Evolutionary conservation across 805 yeast species (phyloP), one percentile per base, ranked within the genome.

Genomic region (Metschnikowia santaceciliae): DNA sequence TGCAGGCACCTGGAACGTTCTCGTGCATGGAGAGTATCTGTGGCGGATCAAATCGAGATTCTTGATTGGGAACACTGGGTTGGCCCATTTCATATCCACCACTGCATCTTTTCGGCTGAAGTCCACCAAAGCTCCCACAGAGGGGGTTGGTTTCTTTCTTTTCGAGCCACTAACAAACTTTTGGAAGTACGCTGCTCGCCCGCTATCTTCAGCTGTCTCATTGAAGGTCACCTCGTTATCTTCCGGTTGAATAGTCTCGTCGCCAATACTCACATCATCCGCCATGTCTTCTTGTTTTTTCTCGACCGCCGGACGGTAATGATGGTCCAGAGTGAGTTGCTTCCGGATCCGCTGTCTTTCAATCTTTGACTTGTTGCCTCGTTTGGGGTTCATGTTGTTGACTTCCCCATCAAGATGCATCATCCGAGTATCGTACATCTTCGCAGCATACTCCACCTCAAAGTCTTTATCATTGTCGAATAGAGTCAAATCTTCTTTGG

Each of bases 391-490:
- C 43, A 54, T 62, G 49, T 63, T 63, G 55, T 63, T 69, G 47
- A 66, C 72, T 47, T 74, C 78, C 52, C 71, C 77, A 8, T 67
- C 68, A 51, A 75, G 65, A 57, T 70, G 73, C 49, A 61, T 59
- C 44, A 67, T 54, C 52, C 84, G 69, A 19, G 75, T 61, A 47
- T 64, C 61, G 57, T 70, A 74, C 84, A 80, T 80, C 39, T 65
- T 69, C 17, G 69, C 71, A 1, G 81, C 78, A 60, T 74, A 79
- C 38, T 69, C 76, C 35, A 72, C 65, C 61, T 80, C 84, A 49
- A 64, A 69, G 14, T 69, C 74, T 1, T 82, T 74, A 55, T 80
- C 84, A 23, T 65, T 62, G 59, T 80, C 83, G 57, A 65, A 76
- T 26, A 52, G 53, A 13, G 57, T 61, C 15, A 56, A 14, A 34